Percentiles rank a stretch among this genome's conserved stretches.
Evolutionary conservation across 805 yeast species (phyloP).

Genomic region (Saccharomycopsis vini): DNA sequence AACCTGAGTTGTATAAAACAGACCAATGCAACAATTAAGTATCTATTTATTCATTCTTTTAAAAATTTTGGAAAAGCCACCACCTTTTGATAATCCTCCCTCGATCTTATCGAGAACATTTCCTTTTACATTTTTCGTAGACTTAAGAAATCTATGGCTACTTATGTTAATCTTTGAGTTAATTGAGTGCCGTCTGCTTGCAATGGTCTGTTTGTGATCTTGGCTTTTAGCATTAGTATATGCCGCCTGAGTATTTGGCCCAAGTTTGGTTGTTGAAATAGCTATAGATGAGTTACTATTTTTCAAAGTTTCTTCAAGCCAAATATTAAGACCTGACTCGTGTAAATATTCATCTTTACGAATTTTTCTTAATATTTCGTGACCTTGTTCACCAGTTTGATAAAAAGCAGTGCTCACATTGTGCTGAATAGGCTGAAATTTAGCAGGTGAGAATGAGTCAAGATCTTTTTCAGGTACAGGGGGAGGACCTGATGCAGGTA

Average conservation of each 20-base stretch:
- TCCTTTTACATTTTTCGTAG: slow-evolving; percentile 17
- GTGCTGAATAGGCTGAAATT: slow-evolving; percentile 11
- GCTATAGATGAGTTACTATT: neutral
- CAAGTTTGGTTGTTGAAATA: slow-evolving; percentile 4
- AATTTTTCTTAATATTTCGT: slow-evolving; percentile 13
- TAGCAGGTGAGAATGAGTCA: slow-evolving; percentile 8
- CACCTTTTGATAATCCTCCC: slow-evolving; percentile 14
- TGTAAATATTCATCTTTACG: slow-evolving; percentile 15
- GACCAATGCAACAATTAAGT: no score
- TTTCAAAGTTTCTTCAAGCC: slow-evolving; percentile 17
- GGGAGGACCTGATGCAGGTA: slow-evolving; percentile 9
- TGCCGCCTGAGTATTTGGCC: slow-evolving; percentile 17
- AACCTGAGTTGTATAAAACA: no score
- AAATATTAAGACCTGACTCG: slow-evolving; percentile 16
- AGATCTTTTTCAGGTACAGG: slow-evolving; percentile 19
- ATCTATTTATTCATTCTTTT: no score
- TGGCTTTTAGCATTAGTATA: slow-evolving; percentile 14
- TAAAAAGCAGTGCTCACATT: slow-evolving; percentile 9
- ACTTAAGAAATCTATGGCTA: slow-evolving; percentile 15
- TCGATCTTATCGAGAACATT: slow-evolving; percentile 18
- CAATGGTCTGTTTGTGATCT: neutral
- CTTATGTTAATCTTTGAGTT: slow-evolving; percentile 15
- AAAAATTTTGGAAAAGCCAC: no score
- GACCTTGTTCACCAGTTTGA: slow-evolving; percentile 14
- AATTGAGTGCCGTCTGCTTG: slow-evolving; percentile 15